Evolutionary conservation across 306 rosid species (phyloP), one percentile per base, ranked within the genome.

Genomic region (Pterocarpus santalinus): DNA sequence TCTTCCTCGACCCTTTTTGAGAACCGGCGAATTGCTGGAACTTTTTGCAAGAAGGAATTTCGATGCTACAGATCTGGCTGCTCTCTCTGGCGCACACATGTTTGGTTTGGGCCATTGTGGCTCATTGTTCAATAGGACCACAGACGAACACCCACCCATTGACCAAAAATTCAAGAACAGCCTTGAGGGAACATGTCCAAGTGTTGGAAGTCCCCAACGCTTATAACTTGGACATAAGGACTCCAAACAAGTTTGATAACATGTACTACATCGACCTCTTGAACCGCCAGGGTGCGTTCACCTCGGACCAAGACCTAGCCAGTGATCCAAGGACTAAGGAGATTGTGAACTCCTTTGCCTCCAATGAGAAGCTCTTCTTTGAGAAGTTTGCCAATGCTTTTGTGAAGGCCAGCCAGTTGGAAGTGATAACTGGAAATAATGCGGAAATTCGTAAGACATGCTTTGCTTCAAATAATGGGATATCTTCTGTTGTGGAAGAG

Each of bases 41-140:
- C 0, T 2, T 0, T 83, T 89, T 1, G 86, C 51, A 2, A 22
- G 0, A 2, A 69, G 56, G 43, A 81, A 79, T 0, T 70, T 89
- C 3, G 82, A 85, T 38, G 68, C 89, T 12, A 79, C 90, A 0
- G 96, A 91, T 3, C 49, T 85, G 0, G 93, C 88, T 0, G 93
- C 96, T 11, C 88, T 91, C 28, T 91, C 93, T 0, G 96, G 96
- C 0, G 93, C 86, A 12, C 96, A 91, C 84, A 88, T 92, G 5
- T 79, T 69, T 1, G 96, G 96, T 1, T 2, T 76, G 0, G 9
- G 83, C 65, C 90, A 88, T 15, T 91, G 96, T n/a, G 0, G 0
- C 13, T 72, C 91, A 16, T 44, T 91, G 43, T 13, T 51, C 2
- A 41, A 22, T 13, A 74, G 93, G 14, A 83, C 87, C 15, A 85